Evolutionary conservation across 2,329 filamentous ascomycete genomes (phyloP), one percentile per base, ranked within the genome.

Genomic region (Diaporthe ilicicola): DNA sequence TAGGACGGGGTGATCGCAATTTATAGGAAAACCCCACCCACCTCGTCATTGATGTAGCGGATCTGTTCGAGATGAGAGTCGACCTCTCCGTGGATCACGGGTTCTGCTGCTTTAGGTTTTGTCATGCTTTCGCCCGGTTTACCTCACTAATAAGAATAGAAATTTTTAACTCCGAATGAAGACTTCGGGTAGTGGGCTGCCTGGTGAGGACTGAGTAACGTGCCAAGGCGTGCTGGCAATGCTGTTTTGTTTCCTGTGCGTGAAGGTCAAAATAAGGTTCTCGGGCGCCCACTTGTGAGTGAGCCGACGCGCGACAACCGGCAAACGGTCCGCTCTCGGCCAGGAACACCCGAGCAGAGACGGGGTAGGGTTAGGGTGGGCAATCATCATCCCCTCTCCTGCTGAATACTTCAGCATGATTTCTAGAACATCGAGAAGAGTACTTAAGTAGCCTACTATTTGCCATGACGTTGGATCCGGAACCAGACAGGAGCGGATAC

Each of bases 1-100:
- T 4, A 32, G 15, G 56, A 8, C 15, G 42, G 19, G 27, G 42
- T 10, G 19, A 27, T 34, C 19, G 42, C 4, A 8, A 46, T 1
- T 4, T 19, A n/a, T 10, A 24, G 17, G 24, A n/a, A n/a, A 39
- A 39, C 37, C 7, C 32, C 32, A 64, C 55, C 24, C 48, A 64
- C 55, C 34, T 44, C 59, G 34, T 69, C 55, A 24, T 78, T 79
- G 69, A 79, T 72, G 51, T 65, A 55, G 39, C 66, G 72, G 72
- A 78, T 75, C 51, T 76, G 67, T 27, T 48, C 27, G 32, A 72
- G 70, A 7, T 69, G 70, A 10, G 42, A 46, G 9, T 70, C 24
- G 27, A 77, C 74, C 62, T 73, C 75, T 32, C 56, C 37, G 17
- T 73, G 55, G 67, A 78, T 77, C 24, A 56, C 9, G 24, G 19